Evolutionary conservation across 768 basidiomycete genomes (phyloP).

Genomic region (Tylopilus intermedius): DNA sequence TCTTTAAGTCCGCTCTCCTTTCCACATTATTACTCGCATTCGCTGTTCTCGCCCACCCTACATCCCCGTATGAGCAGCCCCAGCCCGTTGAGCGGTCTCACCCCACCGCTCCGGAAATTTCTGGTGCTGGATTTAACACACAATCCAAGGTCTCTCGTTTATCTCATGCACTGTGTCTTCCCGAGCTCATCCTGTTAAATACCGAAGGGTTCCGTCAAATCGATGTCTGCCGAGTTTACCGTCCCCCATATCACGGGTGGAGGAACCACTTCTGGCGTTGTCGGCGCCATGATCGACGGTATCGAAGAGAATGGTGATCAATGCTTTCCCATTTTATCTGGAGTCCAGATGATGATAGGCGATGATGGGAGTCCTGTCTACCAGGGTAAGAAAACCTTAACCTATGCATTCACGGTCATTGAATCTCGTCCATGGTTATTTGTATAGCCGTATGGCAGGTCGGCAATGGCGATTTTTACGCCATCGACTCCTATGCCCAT

Average conservation of each 20-base stretch:
- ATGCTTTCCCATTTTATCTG: neutral
- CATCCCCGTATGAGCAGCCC: no score
- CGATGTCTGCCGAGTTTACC: neutral
- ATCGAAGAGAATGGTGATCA: neutral
- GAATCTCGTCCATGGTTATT: neutral
- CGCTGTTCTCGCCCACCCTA: no score
- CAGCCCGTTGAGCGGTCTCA: no score
- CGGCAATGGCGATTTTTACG: no score
- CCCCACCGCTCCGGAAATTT: no score
- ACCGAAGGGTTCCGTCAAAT: neutral
- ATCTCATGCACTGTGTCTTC: neutral
- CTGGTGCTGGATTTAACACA: neutral
- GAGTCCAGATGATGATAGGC: neutral
- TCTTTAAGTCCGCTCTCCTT: no score
- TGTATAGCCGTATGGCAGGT: neutral
- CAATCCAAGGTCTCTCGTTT: neutral
- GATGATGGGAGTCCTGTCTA: neutral
- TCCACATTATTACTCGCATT: no score
- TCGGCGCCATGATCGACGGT: neutral
- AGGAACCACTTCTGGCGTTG: neutral
- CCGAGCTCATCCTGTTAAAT: neutral
- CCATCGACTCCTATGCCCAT: no score
- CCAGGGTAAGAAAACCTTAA: neutral
- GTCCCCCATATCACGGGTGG: neutral
- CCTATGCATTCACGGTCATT: neutral